Percentiles rank a stretch among this genome's conserved stretches.
These are phyloP conservation scores for Paracorniculantispora psalliotae DNA, from an alignment of 2,329 filamentous ascomycete genomes.

Conservation along the genomic window DNA sequence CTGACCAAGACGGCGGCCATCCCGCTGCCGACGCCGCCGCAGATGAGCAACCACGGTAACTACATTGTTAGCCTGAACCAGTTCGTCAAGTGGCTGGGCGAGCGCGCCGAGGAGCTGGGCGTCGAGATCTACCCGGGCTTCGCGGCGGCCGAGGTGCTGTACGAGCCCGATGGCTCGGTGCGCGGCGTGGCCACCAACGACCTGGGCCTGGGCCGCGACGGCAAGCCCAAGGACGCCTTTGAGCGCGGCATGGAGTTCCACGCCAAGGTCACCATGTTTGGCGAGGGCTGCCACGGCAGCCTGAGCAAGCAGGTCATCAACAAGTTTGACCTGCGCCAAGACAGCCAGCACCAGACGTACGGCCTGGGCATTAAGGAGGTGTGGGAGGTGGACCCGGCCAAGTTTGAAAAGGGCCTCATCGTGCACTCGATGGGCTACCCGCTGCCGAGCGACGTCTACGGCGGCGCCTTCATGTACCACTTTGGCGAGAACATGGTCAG, in stretches of 20 bases:
- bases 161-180: constrained; percentile 79
- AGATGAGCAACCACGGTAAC: constrained; percentile 98
- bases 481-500: constrained; percentile 96
- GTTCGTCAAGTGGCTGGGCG: constrained; percentile 91
- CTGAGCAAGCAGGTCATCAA: constrained; percentile 91
- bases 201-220: constrained; percentile 74
- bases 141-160: constrained; percentile 87
- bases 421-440: constrained; percentile 92
- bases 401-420: constrained; percentile 82
- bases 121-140: constrained; percentile 97
- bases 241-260: constrained; percentile 99
- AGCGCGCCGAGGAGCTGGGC: constrained; percentile 91
- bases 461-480: constrained; percentile 99
- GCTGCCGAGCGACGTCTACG: constrained; percentile 81
- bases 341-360: constrained; percentile 93
- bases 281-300: constrained; percentile 92
- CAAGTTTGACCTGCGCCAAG: constrained; percentile 83
- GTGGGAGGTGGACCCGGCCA: constrained; percentile 91
- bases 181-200: constrained; percentile 96
- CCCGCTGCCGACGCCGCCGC: constrained; percentile 81
- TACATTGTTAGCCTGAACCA: constrained; percentile 96
- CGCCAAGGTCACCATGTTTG: constrained; percentile 84
- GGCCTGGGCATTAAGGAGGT: constrained; percentile 93
- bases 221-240: constrained; percentile 82
- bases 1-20: constrained; percentile 75